Evolutionary conservation across 2,329 filamentous ascomycete species (phyloP).

Genomic region (Neurospora sp.): DNA sequence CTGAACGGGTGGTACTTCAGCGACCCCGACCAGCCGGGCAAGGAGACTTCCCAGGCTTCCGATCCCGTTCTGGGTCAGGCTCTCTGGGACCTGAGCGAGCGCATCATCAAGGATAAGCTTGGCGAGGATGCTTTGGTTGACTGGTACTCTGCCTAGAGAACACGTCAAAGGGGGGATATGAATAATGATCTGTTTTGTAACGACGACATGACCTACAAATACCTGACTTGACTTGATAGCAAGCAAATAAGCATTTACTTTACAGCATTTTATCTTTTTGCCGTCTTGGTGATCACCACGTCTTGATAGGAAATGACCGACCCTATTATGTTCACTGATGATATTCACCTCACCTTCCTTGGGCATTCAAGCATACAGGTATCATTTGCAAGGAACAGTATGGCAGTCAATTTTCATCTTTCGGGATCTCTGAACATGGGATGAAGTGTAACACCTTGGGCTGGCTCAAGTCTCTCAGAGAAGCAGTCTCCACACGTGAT

Average conservation of each 20-base stretch:
- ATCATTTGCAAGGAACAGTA: neutral
- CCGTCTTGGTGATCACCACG: neutral
- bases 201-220: neutral
- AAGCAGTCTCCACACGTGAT: neutral
- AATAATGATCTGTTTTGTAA: neutral
- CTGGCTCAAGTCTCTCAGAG: neutral
- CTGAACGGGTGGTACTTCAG: conserved; percentile 34
- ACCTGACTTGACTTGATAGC: neutral
- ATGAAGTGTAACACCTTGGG: neutral
- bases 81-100: conserved; percentile 30
- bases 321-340: neutral
- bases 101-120: conserved; percentile 30
- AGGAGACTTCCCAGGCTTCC: conserved; percentile 29
- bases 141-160: conserved; percentile 18
- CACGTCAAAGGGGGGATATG: neutral
- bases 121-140: conserved; percentile 27
- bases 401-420: neutral
- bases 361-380: neutral
- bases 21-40: conserved; percentile 28
- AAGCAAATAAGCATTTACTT: neutral
- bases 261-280: neutral
- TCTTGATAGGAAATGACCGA: neutral
- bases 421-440: neutral
- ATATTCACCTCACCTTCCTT: neutral
- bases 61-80: conserved; percentile 27